Evolutionary conservation across 1,139 yeast genomes (phyloP), one percentile per base, ranked within the genome.

Genomic region (Scheffersomyces titani): DNA sequence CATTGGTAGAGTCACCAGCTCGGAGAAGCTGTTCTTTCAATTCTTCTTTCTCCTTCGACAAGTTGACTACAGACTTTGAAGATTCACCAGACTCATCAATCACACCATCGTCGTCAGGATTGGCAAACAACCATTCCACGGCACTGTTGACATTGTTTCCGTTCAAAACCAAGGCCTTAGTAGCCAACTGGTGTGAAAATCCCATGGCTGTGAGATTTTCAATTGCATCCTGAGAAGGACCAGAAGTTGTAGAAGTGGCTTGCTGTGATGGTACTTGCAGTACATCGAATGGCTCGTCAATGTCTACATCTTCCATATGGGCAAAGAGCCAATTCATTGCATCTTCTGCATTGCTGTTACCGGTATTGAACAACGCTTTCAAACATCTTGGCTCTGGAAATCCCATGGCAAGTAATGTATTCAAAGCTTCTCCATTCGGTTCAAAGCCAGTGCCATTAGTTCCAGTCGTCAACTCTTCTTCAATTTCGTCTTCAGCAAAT

Each of bases 261-360:
- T n/a, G 50, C 11, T 47, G 21, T 7, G 52, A 22, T 7, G 53
- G 61, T 22, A 45, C 59, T 5, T 48, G 52, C 6, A 47, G 30
- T 3, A 44, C 40, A 3, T 45, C 24, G 51, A 88, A 78, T 1
- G 92, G 90, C 9, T 74, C 84, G 69, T 93, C 96, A 53, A 92
- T 83, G 63, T 86, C 91, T 0, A 87, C 71, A 66, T 92, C 97
- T 36, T 92, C 98, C 88, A 91, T 85, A 66, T 93, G 97, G 30
- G 82, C 88, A 68, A 93, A 88, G 9, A 96, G 69, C 97, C 98
- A 92, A 65, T 91, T 90, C 90, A 91, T 88, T 0, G 98, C 97
- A 5, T 80, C 81, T 63, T 94, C 98, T 0, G 90, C 79, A 53
- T 77, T 77, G 2, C 70, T 65, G 65, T 91, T 92, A 0, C 92